Percentiles rank a stretch among this genome's conserved stretches.
Evolutionary conservation across 2,329 filamentous ascomycete species (phyloP).

Genomic region (Anthostomella pinea): DNA sequence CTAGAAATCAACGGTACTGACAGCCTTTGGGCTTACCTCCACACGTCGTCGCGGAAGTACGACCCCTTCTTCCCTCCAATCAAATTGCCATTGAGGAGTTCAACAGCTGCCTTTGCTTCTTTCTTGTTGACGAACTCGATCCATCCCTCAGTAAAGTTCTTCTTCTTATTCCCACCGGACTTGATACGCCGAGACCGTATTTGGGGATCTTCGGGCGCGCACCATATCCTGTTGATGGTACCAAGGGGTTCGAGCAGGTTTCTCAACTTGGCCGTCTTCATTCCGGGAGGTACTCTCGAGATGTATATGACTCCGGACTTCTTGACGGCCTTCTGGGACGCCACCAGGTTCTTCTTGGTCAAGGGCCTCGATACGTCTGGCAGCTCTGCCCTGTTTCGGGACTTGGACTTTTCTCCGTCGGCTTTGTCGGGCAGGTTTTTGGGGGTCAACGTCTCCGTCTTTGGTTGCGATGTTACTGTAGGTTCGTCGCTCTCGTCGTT

Average conservation of each 20-base stretch:
- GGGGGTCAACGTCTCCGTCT: constrained; percentile 22
- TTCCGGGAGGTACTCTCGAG: constrained; percentile 84
- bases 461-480: constrained; percentile 14
- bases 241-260: constrained; percentile 61
- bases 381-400: constrained; percentile 36
- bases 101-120: constrained; percentile 73
- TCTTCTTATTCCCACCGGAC: constrained; percentile 78
- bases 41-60: constrained; percentile 83
- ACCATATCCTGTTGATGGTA: constrained; percentile 52
- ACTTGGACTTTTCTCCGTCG: constrained; percentile 20
- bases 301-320: constrained; percentile 81
- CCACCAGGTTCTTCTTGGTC: constrained; percentile 66
- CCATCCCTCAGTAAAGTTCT: constrained; percentile 81
- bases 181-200: constrained; percentile 65
- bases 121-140: constrained; percentile 76
- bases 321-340: constrained; percentile 61
- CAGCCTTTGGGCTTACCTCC: constrained; percentile 52
- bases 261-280: constrained; percentile 60
- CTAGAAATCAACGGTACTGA: not conserved
- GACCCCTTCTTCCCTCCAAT: constrained; percentile 82
- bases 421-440: constrained; percentile 16
- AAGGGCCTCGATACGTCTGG: constrained; percentile 53
- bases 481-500: constrained; percentile 27
- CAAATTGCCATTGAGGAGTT: constrained; percentile 71
- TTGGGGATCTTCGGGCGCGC: constrained; percentile 49